These are phyloP conservation scores for Pseudogymnoascus sp. DNA, from an alignment of 2,329 filamentous ascomycete genomes.

Conservation along the genomic window DNA sequence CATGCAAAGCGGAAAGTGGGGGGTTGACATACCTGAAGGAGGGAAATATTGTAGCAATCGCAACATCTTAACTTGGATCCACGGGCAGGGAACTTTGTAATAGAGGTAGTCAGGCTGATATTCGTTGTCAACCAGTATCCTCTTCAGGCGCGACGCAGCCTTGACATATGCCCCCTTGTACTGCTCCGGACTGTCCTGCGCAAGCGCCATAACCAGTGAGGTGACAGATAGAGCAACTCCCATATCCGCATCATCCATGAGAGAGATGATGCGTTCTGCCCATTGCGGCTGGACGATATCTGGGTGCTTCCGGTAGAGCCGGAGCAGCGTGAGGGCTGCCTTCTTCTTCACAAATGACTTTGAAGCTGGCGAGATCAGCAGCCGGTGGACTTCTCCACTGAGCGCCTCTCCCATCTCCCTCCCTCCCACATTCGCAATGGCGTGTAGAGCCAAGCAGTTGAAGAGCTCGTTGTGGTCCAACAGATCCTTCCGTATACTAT, in stretches of 20 bases:
- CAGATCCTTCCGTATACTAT: constrained; percentile 95
- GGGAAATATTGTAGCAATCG: constrained; percentile 92
- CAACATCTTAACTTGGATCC: constrained; percentile 93
- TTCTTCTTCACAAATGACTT: constrained; percentile 99
- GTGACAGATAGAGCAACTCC: constrained; percentile 93
- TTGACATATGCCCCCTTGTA: constrained; percentile 94
- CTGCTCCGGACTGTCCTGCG: constrained; percentile 87
- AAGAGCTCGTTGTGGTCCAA: constrained; percentile 93
- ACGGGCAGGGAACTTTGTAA: constrained; percentile 98
- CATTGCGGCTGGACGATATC: constrained; percentile 93
- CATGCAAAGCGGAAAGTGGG: not conserved
- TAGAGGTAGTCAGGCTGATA: constrained; percentile 89
- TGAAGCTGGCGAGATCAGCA: constrained; percentile 90
- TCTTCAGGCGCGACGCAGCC: constrained; percentile 80
- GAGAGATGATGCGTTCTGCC: constrained; percentile 95
- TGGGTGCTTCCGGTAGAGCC: constrained; percentile 88
- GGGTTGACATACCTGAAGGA: constrained; percentile 61
- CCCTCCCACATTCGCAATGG: constrained; percentile 94
- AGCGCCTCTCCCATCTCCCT: constrained; percentile 96
- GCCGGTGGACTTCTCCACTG: constrained; percentile 81
- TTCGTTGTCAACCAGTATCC: constrained; percentile 83
- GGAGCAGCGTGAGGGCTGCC: constrained; percentile 84
- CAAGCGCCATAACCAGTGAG: constrained; percentile 86
- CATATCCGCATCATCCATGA: constrained; percentile 94
- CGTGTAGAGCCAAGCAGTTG: constrained; percentile 93